phyloP scores from a whole-genome alignment of 2,329 filamentous ascomycete genomes.

The Calonectria montana region DNA sequence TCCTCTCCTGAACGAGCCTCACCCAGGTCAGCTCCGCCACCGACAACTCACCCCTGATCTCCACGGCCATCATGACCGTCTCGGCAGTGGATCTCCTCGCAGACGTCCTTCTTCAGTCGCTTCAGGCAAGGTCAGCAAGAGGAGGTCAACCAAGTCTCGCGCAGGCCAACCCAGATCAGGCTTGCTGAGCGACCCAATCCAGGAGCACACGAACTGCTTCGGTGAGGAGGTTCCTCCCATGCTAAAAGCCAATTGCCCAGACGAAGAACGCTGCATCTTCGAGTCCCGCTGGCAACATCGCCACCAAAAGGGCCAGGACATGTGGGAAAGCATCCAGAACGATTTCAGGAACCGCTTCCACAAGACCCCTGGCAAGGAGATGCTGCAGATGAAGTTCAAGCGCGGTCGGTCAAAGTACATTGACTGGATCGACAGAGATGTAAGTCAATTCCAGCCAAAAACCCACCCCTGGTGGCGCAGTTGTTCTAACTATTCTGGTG shows the following conservation, averaged over 20 bases:
- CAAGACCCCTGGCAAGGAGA: conserved; percentile 57
- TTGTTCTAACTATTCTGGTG: conserved; percentile 18
- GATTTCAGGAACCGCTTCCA: conserved; percentile 53
- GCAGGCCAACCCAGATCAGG: conserved; percentile 19
- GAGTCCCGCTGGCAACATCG: conserved; percentile 59
- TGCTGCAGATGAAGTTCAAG: conserved; percentile 67
- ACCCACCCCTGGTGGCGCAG: neutral
- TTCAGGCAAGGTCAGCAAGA: conserved; percentile 44
- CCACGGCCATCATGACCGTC: conserved; percentile 29
- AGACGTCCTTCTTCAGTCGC: conserved; percentile 37
- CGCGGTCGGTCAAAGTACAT: conserved; percentile 61
- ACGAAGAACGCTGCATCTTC: conserved; percentile 62
- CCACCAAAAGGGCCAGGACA: conserved; percentile 64
- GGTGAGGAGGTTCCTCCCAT: conserved; percentile 49
- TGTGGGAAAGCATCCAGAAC: conserved; percentile 66
- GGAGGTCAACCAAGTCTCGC: conserved; percentile 35
- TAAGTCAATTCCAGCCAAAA: conserved; percentile 47
- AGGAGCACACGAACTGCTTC: conserved; percentile 51
- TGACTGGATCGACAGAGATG: conserved; percentile 62
- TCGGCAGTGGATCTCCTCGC: conserved; percentile 43
- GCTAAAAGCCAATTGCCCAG: conserved; percentile 58
- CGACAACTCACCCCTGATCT: conserved; percentile 42
- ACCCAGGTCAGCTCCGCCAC: conserved; percentile 35
- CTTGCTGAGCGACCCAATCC: conserved; percentile 36
- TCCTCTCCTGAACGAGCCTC: conserved; percentile 40